Conservation (phyloP, 2,329 filamentous ascomycete species). For the Xylariaceae sp. region DNA sequence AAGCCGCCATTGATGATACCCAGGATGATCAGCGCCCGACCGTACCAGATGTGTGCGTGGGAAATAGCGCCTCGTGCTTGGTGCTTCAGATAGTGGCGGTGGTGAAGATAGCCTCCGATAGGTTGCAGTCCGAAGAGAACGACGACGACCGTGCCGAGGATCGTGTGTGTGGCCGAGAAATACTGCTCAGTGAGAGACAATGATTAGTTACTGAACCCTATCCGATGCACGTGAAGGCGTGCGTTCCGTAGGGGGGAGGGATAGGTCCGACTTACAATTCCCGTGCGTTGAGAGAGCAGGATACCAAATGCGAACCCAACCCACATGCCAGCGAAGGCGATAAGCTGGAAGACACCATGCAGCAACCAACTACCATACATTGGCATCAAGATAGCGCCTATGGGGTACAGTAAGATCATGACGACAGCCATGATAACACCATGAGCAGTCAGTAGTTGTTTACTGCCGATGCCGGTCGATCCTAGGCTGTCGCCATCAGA, state of each 20-base stretch:
- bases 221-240: background rate
- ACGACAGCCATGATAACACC: slow-evolving; percentile 58
- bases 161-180: slow-evolving; percentile 50
- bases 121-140: slow-evolving; percentile 55
- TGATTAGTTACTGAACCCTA: background rate
- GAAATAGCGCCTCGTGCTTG: slow-evolving; percentile 48
- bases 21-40: slow-evolving; percentile 52
- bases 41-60: slow-evolving; percentile 60
- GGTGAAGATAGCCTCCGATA: slow-evolving; percentile 54
- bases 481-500: slow-evolving; percentile 9
- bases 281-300: slow-evolving; percentile 35
- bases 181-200: slow-evolving; percentile 37
- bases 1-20: slow-evolving; percentile 62
- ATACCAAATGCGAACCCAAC: slow-evolving; percentile 53
- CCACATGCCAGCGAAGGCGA: slow-evolving; percentile 56
- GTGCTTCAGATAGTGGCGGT: slow-evolving; percentile 47
- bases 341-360: slow-evolving; percentile 54
- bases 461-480: slow-evolving; percentile 56
- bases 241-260: background rate
- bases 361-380: slow-evolving; percentile 52
- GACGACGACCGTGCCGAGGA: slow-evolving; percentile 53
- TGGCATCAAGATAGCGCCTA: slow-evolving; percentile 59
- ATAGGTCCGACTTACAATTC: slow-evolving; percentile 21
- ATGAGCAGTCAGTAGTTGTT: slow-evolving; percentile 31
- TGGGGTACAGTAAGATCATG: slow-evolving; percentile 56